These are phyloP conservation scores for Yarrowia sp. DNA, from an alignment of 805 yeast species.

Conservation along the genomic window DNA sequence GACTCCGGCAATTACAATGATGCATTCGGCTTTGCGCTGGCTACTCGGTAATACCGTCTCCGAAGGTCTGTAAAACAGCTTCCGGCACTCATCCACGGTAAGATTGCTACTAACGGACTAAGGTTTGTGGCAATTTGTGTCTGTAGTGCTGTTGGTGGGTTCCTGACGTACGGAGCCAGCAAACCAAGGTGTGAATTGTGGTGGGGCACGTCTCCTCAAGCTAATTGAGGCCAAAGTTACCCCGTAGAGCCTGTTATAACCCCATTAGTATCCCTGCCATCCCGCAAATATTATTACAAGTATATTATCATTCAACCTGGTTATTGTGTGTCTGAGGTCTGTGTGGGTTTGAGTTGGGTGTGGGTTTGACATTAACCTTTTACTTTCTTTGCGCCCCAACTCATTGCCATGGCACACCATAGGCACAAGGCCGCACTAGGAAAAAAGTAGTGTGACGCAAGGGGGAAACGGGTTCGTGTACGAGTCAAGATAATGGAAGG, in stretches of 20 bases:
- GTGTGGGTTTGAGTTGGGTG: neutral
- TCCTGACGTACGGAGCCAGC: neutral
- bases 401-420: neutral
- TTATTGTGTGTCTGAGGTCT: too few relatives aligned
- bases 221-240: neutral
- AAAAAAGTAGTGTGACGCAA: constrained; percentile 17
- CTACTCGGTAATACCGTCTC: too few relatives aligned
- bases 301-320: neutral
- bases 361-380: neutral
- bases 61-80: too few relatives aligned
- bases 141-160: neutral
- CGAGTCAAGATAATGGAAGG: neutral
- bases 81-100: neutral
- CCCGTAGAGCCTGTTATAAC: neutral
- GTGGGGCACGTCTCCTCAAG: too few relatives aligned
- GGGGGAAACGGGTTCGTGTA: constrained; percentile 1
- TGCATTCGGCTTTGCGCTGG: neutral
- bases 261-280: neutral
- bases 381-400: constrained; percentile 3
- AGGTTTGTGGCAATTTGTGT: neutral
- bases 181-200: too few relatives aligned
- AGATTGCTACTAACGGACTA: neutral
- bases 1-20: neutral
- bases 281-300: neutral
- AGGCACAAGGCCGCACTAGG: constrained; percentile 5